Evolutionary conservation across 2,329 filamentous ascomycete species (phyloP).

Genomic region (Fusarium paranaense): DNA sequence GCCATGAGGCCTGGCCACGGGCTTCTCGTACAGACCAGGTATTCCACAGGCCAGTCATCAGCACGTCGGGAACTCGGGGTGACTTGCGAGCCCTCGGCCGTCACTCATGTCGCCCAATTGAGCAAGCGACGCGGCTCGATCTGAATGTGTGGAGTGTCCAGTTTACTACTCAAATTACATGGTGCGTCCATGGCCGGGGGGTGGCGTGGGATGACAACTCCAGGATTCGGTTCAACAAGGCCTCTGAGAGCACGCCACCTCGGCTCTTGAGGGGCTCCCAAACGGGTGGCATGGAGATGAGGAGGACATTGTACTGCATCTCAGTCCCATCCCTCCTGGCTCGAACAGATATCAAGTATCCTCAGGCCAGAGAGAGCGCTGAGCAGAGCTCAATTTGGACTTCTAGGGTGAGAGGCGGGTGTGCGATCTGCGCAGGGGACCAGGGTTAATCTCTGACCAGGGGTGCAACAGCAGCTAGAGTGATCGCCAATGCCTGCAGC

Average conservation of each 20-base stretch:
- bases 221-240: slow-evolving; percentile 41
- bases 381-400: slow-evolving; percentile 8
- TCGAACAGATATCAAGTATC: slow-evolving; percentile 1
- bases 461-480: slow-evolving; percentile 35
- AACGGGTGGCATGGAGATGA: slow-evolving; percentile 25
- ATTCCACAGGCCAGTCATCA: slow-evolving; percentile 15
- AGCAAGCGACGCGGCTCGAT: slow-evolving; percentile 39
- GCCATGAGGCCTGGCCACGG: slow-evolving; percentile 26
- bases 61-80: slow-evolving; percentile 24
- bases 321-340: slow-evolving; percentile 15
- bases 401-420: slow-evolving; percentile 31
- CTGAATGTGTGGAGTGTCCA: slow-evolving; percentile 30
- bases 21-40: slow-evolving; percentile 34
- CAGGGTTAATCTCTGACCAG: slow-evolving; percentile 33
- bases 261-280: slow-evolving; percentile 41
- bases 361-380: background rate
- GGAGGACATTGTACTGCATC: slow-evolving; percentile 37
- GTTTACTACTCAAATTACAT: slow-evolving; percentile 28
- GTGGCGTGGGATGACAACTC: slow-evolving; percentile 36
- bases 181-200: slow-evolving; percentile 30
- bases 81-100: slow-evolving; percentile 25
- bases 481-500: slow-evolving; percentile 42
- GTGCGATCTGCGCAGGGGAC: slow-evolving; percentile 45
- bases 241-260: slow-evolving; percentile 43
- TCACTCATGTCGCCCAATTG: slow-evolving; percentile 26